A percentile compares a stretch with the other conserved stretches of the same genome.
These are phyloP conservation scores for Pseudogymnoascus sp. DNA, from an alignment of 2,329 filamentous ascomycete species.

Conservation along the genomic window DNA sequence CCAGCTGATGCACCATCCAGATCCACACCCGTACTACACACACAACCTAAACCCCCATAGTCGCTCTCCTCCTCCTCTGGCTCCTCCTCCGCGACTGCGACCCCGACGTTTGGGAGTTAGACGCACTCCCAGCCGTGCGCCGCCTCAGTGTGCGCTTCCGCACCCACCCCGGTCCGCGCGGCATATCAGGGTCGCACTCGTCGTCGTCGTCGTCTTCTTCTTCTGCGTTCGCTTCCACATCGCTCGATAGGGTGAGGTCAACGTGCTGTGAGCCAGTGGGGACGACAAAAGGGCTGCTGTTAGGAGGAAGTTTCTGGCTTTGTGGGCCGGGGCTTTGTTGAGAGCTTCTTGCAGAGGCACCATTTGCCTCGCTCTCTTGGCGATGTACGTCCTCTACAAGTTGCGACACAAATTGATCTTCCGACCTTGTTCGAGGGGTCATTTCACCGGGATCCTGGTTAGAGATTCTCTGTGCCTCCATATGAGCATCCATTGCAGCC, in stretches of 20 bases:
- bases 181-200: constrained; percentile 11
- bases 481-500: constrained; percentile 29
- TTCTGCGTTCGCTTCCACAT: constrained; percentile 13
- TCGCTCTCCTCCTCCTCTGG: constrained; percentile 16
- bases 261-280: constrained; percentile 33
- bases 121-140: constrained; percentile 22
- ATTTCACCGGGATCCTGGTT: constrained; percentile 20
- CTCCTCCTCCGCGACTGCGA: constrained; percentile 21
- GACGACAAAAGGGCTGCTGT: constrained; percentile 24
- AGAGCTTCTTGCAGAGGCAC: not conserved
- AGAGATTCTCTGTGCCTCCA: constrained; percentile 13
- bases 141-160: constrained; percentile 19
- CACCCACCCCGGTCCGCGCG: constrained; percentile 11
- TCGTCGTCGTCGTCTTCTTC: constrained; percentile 21
- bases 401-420: not conserved
- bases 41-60: constrained; percentile 19
- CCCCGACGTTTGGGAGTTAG: constrained; percentile 24
- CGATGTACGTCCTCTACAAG: not conserved
- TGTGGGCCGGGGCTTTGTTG: not conserved
- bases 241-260: constrained; percentile 28
- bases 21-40: not conserved
- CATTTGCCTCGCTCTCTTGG: not conserved
- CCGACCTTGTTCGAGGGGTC: constrained; percentile 15
- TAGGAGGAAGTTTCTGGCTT: not conserved
- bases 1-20: not conserved